Evolutionary conservation across 441 rosid genomes (phyloP).

Genomic region (Eruca vesicaria): DNA sequence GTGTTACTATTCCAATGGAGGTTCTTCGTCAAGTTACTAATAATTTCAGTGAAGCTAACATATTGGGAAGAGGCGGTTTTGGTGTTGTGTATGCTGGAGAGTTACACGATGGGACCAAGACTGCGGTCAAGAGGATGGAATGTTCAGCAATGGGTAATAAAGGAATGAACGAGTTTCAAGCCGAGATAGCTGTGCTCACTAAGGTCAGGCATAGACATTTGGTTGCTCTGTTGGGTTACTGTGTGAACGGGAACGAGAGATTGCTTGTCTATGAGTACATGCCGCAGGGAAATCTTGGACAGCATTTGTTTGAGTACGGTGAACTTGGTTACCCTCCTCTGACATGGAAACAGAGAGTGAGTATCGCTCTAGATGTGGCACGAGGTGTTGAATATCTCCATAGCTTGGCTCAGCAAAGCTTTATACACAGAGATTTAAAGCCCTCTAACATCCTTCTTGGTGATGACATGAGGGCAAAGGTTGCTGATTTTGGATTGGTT

Average conservation of each 20-base stretch:
- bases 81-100: conserved; percentile 85
- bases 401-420: conserved; percentile 84
- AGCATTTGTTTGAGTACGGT: conserved; percentile 65
- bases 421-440: conserved; percentile 88
- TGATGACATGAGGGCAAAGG: conserved; percentile 95
- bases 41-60: conserved; percentile 62
- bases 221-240: conserved; percentile 81
- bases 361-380: conserved; percentile 81
- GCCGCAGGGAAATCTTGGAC: conserved; percentile 84
- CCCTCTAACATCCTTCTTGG: conserved; percentile 89
- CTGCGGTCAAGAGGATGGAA: conserved; percentile 93
- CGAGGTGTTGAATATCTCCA: conserved; percentile 90
- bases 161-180: conserved; percentile 78
- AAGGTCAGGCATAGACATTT: conserved; percentile 90
- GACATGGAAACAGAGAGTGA: conserved; percentile 80
- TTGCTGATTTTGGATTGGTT: conserved; percentile 91
- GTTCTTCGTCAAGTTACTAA: conserved; percentile 73
- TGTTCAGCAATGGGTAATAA: conserved; percentile 55
- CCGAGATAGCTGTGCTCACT: conserved; percentile 83
- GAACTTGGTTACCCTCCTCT: conserved; percentile 50
- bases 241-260: conserved; percentile 83
- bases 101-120: conserved; percentile 64
- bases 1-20: conserved; percentile 59
- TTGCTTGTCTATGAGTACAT: conserved; percentile 90
- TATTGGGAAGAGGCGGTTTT: conserved; percentile 85